These are phyloP conservation scores for Perkinsus chesapeaki DNA, from an alignment of 169 alveolate species.

Conservation along the genomic window DNA sequence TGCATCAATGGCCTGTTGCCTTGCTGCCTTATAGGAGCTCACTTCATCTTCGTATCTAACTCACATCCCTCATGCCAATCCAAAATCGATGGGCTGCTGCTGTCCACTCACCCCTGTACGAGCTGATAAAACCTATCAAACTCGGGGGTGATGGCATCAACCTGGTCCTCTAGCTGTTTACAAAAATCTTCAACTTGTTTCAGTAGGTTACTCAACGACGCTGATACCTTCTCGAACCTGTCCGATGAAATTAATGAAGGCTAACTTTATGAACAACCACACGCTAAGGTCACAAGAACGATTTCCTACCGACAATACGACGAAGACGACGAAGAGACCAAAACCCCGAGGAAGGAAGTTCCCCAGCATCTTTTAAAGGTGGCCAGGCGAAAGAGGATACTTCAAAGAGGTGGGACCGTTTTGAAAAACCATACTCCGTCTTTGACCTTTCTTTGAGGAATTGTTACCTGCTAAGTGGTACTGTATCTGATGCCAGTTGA, in stretches of 20 bases:
- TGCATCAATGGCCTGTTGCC: background rate
- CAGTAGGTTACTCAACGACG: background rate
- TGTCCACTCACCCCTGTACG: background rate
- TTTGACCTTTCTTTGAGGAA: background rate
- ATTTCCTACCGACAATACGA: background rate
- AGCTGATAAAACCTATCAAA: background rate
- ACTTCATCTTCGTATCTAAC: background rate
- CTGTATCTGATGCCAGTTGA: background rate
- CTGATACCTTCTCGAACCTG: background rate
- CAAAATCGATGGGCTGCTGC: no score
- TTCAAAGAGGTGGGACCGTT: no score
- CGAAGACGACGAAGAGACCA: no score
- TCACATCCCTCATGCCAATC: background rate
- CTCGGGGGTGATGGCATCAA: background rate
- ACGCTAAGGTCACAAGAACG: no score
- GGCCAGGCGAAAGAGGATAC: no score
- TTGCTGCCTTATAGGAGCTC: background rate
- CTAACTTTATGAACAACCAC: no score
- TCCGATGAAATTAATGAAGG: background rate
- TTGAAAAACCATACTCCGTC: background rate
- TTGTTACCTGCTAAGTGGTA: background rate
- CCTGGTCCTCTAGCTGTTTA: background rate
- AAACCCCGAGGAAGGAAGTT: no score
- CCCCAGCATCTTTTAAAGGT: no score
- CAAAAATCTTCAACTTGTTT: background rate